These are phyloP conservation scores for Auriscalpium vulgare DNA, from an alignment of 768 basidiomycete genomes.

Conservation along the genomic window DNA sequence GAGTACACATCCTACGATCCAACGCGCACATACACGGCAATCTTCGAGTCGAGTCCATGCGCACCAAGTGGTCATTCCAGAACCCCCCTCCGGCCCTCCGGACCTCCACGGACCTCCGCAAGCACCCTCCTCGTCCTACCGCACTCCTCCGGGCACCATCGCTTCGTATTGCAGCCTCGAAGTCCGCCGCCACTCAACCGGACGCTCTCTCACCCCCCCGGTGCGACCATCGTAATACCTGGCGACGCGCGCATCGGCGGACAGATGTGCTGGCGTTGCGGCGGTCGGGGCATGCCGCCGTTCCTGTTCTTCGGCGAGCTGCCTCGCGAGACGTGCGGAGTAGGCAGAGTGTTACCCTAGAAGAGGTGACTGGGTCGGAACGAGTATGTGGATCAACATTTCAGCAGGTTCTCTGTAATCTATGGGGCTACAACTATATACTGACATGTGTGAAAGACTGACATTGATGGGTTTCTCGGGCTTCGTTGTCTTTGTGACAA, in stretches of 20 bases:
- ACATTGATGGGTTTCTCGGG: no score
- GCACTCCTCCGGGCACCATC: neutral
- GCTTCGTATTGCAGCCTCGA: neutral
- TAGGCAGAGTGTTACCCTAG: conserved; percentile 37
- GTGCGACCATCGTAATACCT: conserved; percentile 43
- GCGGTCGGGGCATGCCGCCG: conserved; percentile 45
- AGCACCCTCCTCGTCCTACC: neutral
- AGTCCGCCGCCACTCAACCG: neutral
- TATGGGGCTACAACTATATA: no score
- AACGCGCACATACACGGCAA: conserved; percentile 48
- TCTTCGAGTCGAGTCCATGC: conserved; percentile 47
- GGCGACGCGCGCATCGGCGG: conserved; percentile 73
- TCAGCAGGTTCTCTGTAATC: no score
- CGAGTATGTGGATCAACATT: no score
- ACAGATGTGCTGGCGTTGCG: conserved; percentile 53
- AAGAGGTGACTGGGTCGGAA: no score
- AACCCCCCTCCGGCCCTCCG: conserved; percentile 15
- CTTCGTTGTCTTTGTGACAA: no score
- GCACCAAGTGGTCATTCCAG: conserved; percentile 10
- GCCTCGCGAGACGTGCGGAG: conserved; percentile 55
- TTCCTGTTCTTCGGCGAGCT: conserved; percentile 47
- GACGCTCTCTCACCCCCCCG: conserved; percentile 24
- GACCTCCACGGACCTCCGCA: conserved; percentile 8
- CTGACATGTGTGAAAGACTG: no score
- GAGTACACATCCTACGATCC: conserved; percentile 71